Base-by-base conservation (phyloP, 2,329 filamentous ascomycete genomes). In the Fusarium avenaceum region DNA sequence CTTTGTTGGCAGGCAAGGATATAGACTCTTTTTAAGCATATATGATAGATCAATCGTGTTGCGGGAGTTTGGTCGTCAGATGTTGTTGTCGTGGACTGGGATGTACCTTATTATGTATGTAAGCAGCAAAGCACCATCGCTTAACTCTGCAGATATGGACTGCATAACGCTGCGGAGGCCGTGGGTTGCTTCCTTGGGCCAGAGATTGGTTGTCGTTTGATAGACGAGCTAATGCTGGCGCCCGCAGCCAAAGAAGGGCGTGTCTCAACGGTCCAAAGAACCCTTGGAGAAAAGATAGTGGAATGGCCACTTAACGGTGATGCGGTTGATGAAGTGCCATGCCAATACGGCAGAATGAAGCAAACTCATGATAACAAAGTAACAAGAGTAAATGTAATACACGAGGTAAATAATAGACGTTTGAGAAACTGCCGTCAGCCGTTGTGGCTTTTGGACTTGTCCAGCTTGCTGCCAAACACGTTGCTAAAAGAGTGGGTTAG, bases 391-490 rank as follows among this genome's bases (percentile, higher is more conserved):
- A 13, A 30, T 30, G n/a, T 7, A 35, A 35, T n/a, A n/a, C n/a
- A 26, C 20, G 20, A 56, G 11, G 32, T 38, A 28, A 39, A 57
- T 20, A 17, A 40, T 42, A 60, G 30, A 42, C 39, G 54, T 49
- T 61, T 68, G 22, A 46, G 49, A 68, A 44, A 65, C 65, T 56
- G 65, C 50, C 28, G 54, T 38, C 46, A 56, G 53, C 65, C 65
- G 59, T 49, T 58, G 65, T 69, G 59, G 65, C 65, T 66, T 65
- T 47, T 59, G 20, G 52, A 57, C 40, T 44, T 54, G 46, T 45
- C 22, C 50, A 68, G 45, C 58, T 65, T 43, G 35, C 32, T 55
- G 54, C 52, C 44, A 58, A 59, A 54, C 65, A 68, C 59, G 64
- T 65, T 65, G 59, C 42, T 28, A 52, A 35, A 67, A 59, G 64